Base-by-base conservation (phyloP, 2,329 filamentous ascomycete genomes). In the Alternaria sp. region DNA sequence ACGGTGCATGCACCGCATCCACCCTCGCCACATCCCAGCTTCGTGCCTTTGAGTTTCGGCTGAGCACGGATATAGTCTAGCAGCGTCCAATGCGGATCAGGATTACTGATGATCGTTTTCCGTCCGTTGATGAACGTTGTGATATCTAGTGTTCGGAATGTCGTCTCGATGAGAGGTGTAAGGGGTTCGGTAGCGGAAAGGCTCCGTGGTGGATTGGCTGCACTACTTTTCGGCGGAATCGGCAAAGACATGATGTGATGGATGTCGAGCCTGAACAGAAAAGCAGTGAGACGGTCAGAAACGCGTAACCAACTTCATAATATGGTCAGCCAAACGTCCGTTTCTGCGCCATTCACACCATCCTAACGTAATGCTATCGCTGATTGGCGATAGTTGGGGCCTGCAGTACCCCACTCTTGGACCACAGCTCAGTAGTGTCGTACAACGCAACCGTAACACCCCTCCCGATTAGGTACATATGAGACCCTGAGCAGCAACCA, bases 1-100 rank as follows among this genome's bases (percentile, higher is more conserved):
- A 97, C 92, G 37, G 93, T 98, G 75, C 93, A 98, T 58, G 94
- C 94, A 69, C 94, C 94, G 73, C 94, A 98, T 6, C 94, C 94
- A 64, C 94, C 94, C 80, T 98, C 95, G 60, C 92, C 92, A 80
- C 94, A 98, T 45, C 94, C 95, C 77, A 98, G 85, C 77, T 98
- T 98, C 8, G 94, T 98, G 24, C 95, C 94, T 9, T 93, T 97
- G 70, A 98, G 82, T 1, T 93, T 93, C 93, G 91, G 49, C 91
- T 77, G 72, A 4, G 74, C 93, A 60, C 94, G 87, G 28, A 98
- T 85, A 71, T 97, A 98, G 76, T 98, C 94, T 8, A 98, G 83
- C 24, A 98, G 83, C 0, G 94, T 98, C 58, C 93, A 84, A 74
- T 97, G 92, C 0, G 95, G 95, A 71, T 98, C 93, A 41, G 95